Evolutionary conservation across 345 rosid species (phyloP).

Genomic region (Linum trigynum): DNA sequence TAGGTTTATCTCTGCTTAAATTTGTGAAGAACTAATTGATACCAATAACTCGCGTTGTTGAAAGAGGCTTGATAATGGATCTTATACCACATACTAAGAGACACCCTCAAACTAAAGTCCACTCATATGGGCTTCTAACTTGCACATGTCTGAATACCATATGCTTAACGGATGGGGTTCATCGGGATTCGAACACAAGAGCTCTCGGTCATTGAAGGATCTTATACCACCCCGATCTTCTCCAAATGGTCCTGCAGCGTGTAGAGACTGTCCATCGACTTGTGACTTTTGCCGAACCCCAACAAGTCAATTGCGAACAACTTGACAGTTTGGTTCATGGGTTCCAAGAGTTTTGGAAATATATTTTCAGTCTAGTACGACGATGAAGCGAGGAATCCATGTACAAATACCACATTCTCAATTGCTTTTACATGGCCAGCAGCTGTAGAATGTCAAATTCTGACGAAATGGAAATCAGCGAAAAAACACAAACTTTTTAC

Average conservation of each 20-base stretch:
- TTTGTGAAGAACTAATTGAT: no score
- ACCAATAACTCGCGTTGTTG: no score
- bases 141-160: no score
- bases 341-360: slow-evolving; percentile 30
- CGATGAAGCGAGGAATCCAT: slow-evolving; percentile 61
- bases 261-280: slow-evolving; percentile 49
- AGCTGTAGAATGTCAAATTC: slow-evolving; percentile 15
- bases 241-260: slow-evolving; percentile 50
- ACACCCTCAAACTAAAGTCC: no score
- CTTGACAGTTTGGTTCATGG: slow-evolving; percentile 28
- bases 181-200: no score
- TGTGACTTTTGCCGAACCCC: slow-evolving; percentile 74
- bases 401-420: slow-evolving; percentile 64
- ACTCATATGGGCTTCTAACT: no score
- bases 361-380: slow-evolving; percentile 55
- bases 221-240: slow-evolving; percentile 26
- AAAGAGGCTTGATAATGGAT: no score
- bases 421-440: slow-evolving; percentile 12
- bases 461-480: background rate
- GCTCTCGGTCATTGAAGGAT: no score
- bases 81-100: no score
- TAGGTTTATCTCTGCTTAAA: no score
- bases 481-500: no score
- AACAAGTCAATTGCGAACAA: slow-evolving; percentile 53
- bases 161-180: no score